Percentiles rank a stretch among this genome's conserved stretches.
Conservation (phyloP, 805 yeast species). For the Wickerhamiella azymoides region DNA sequence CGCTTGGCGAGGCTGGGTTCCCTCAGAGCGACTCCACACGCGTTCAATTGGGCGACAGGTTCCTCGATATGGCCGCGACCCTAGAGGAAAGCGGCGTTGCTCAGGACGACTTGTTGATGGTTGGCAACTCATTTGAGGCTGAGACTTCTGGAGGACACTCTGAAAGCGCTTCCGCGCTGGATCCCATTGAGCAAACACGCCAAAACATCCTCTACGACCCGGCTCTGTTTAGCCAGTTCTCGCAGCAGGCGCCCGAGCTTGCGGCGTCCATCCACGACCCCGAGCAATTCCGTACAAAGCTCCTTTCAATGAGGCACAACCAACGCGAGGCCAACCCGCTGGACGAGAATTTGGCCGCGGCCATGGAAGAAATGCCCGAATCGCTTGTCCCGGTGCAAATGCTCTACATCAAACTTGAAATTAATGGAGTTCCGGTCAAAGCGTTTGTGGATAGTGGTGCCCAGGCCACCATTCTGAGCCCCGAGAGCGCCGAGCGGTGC, state of each 20-base stretch:
- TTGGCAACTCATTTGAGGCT: constrained; percentile 19
- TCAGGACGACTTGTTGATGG: constrained; percentile 43
- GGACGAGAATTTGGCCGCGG: constrained; percentile 60
- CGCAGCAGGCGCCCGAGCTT: constrained; percentile 35
- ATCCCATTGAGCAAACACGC: constrained; percentile 22
- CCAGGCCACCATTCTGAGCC: constrained; percentile 69
- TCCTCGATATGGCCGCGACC: constrained; percentile 21
- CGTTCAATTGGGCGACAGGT: constrained; percentile 1
- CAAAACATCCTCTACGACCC: constrained; percentile 25
- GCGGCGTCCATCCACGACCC: constrained; percentile 36
- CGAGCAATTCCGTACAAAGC: constrained; percentile 31
- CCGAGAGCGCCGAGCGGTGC: constrained; percentile 58
- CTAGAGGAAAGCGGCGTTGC: constrained; percentile 36
- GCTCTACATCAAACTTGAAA: constrained; percentile 65
- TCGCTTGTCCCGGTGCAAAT: constrained; percentile 68
- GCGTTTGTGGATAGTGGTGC: constrained; percentile 98
- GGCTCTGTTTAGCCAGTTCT: constrained; percentile 23
- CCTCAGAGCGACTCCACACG: constrained; percentile 32
- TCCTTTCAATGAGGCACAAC: constrained; percentile 37
- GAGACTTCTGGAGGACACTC: too few relatives aligned
- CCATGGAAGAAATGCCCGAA: constrained; percentile 83
- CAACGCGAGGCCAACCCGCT: constrained; percentile 37
- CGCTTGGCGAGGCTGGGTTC: constrained; percentile 55
- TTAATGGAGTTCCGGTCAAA: constrained; percentile 68
- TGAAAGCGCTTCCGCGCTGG: not conserved